A percentile compares a stretch with the other conserved stretches of the same genome.
Conservation (phyloP, 2,329 filamentous ascomycete genomes). For the Fusarium vanettenii region DNA sequence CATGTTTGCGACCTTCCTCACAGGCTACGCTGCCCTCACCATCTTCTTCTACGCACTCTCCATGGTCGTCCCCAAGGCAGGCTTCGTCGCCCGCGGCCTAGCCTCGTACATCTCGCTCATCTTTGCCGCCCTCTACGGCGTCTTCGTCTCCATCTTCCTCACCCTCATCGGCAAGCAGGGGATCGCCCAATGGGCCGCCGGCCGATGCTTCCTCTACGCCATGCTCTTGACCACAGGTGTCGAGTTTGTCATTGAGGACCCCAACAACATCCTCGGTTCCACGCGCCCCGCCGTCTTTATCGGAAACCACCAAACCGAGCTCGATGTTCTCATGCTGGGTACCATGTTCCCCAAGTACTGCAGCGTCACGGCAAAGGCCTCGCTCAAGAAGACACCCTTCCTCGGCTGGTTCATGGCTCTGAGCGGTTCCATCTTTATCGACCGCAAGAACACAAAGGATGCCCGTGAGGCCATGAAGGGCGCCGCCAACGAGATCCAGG, state of each 20-base stretch:
- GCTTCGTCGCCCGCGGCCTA: slow-evolving; percentile 76
- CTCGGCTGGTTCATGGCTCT: slow-evolving; percentile 95
- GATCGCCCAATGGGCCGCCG: slow-evolving; percentile 87
- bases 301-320: slow-evolving; percentile 95
- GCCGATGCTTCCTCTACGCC: slow-evolving; percentile 80
- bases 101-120: slow-evolving; percentile 73
- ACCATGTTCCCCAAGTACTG: slow-evolving; percentile 90
- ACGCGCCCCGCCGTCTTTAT: slow-evolving; percentile 88
- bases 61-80: slow-evolving; percentile 66
- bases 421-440: slow-evolving; percentile 93
- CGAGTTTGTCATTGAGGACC: slow-evolving; percentile 78
- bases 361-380: slow-evolving; percentile 92
- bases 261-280: slow-evolving; percentile 69
- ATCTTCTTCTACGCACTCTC: slow-evolving; percentile 72
- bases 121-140: slow-evolving; percentile 76
- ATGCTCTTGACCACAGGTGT: slow-evolving; percentile 84
- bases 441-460: slow-evolving; percentile 85
- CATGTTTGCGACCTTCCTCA: slow-evolving; percentile 59
- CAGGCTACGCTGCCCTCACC: slow-evolving; percentile 63
- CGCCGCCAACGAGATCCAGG: slow-evolving; percentile 83
- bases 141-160: slow-evolving; percentile 77
- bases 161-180: slow-evolving; percentile 78
- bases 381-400: slow-evolving; percentile 81
- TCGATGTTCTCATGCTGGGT: slow-evolving; percentile 93
- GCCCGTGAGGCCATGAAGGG: slow-evolving; percentile 87